phyloP scores from a whole-genome alignment of 2,329 filamentous ascomycete genomes.

The Pseudogymnoascus pannorum region DNA sequence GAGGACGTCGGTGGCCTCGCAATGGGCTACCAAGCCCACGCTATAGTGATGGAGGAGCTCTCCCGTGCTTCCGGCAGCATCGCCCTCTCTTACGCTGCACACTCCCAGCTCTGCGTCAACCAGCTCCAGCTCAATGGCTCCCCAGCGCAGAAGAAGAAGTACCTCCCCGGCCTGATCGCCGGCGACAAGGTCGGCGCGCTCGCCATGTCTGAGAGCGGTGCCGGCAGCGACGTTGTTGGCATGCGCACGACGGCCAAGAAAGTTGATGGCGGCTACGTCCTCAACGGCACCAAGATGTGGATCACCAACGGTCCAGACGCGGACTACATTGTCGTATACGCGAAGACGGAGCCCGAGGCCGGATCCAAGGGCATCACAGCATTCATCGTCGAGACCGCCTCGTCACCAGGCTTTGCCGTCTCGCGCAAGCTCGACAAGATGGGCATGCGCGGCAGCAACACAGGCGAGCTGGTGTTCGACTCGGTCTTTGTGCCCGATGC shows the following conservation, averaged over 20 bases:
- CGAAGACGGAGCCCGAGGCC: constrained; percentile 77
- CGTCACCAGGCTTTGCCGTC: constrained; percentile 68
- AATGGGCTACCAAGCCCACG: constrained; percentile 96
- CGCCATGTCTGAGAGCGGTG: constrained; percentile 89
- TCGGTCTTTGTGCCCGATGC: constrained; percentile 79
- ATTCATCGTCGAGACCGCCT: constrained; percentile 69
- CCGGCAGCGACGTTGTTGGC: constrained; percentile 88
- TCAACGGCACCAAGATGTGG: constrained; percentile 98
- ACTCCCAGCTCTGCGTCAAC: constrained; percentile 94
- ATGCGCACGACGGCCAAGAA: constrained; percentile 82
- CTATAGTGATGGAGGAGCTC: constrained; percentile 90
- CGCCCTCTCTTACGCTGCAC: constrained; percentile 87
- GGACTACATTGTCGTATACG: constrained; percentile 91
- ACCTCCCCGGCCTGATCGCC: constrained; percentile 72
- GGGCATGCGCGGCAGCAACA: constrained; percentile 95
- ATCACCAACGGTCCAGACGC: constrained; percentile 97
- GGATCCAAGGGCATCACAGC: constrained; percentile 90
- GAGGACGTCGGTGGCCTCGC: constrained; percentile 83
- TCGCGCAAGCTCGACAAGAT: constrained; percentile 93
- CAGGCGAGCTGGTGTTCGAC: constrained; percentile 87
- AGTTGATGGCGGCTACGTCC: constrained; percentile 75
- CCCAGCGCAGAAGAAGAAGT: constrained; percentile 68
- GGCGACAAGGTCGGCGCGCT: constrained; percentile 78
- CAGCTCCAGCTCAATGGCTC: constrained; percentile 88
- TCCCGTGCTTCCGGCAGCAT: constrained; percentile 78